Evolutionary conservation across 495 filamentous ascomycete species (phyloP).

Genomic region (Podospora pseudocomata): DNA sequence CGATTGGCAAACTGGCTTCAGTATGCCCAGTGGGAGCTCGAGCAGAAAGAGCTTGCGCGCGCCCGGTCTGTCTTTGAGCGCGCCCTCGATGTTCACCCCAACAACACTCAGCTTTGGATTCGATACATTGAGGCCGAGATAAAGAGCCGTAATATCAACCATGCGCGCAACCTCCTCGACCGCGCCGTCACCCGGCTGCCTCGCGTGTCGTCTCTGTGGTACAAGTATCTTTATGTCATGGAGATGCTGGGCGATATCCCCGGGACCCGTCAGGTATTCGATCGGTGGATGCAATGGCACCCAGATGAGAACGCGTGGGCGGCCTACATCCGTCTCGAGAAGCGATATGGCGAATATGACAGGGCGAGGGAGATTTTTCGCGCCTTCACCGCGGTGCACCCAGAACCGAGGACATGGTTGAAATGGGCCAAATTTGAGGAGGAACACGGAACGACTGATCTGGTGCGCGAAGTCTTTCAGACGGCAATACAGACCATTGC

Average conservation of each 20-base stretch:
- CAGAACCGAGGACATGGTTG: constrained; percentile 95
- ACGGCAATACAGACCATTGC: constrained; percentile 85
- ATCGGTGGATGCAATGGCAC: constrained; percentile 98
- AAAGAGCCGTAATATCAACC: constrained; percentile 94
- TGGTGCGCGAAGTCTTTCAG: constrained; percentile 91
- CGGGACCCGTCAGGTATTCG: constrained; percentile 91
- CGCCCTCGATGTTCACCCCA: constrained; percentile 86
- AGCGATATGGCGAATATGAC: constrained; percentile 86
- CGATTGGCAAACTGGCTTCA: constrained; percentile 99
- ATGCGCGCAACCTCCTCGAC: constrained; percentile 91
- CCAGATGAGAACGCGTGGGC: constrained; percentile 94
- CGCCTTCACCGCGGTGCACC: constrained; percentile 88
- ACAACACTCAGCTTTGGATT: constrained; percentile 68
- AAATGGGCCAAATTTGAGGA: constrained; percentile 98
- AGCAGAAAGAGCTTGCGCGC: constrained; percentile 96
- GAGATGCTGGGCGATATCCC: constrained; percentile 93
- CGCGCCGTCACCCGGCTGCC: constrained; percentile 91
- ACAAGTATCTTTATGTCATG: constrained; percentile 98
- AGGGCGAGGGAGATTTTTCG: constrained; percentile 82
- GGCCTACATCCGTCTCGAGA: constrained; percentile 95
- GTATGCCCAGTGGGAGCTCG: constrained; percentile 95
- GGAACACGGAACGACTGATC: constrained; percentile 83
- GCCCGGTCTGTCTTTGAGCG: constrained; percentile 96
- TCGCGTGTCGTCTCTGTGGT: constrained; percentile 93
- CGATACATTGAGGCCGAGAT: constrained; percentile 96